Evolutionary conservation across 441 rosid genomes (phyloP).

Genomic region (Adansonia gregorii): DNA sequence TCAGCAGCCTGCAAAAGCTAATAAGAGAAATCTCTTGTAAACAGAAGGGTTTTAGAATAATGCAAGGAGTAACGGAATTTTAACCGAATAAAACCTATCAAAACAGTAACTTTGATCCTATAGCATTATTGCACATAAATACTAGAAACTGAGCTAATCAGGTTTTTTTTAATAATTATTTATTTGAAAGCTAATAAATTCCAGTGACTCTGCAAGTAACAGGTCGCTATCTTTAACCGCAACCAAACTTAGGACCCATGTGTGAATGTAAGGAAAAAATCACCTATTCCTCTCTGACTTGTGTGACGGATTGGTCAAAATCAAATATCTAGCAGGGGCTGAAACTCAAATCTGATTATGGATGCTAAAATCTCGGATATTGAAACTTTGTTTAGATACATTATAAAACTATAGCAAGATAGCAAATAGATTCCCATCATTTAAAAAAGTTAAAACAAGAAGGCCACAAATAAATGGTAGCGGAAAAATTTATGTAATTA

Average conservation of each 20-base stretch:
- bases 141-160: neutral
- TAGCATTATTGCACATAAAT: neutral
- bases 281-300: neutral
- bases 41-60: neutral
- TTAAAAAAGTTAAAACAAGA: neutral
- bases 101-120: neutral
- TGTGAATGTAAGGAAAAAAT: neutral
- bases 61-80: neutral
- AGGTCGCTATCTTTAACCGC: neutral
- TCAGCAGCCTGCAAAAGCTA: slow-evolving; percentile 68
- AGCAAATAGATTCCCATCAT: neutral
- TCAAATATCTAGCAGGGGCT: neutral
- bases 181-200: neutral
- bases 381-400: neutral
- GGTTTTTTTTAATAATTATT: neutral
- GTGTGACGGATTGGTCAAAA: neutral
- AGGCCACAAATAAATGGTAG: neutral
- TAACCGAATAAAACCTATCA: neutral
- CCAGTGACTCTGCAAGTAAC: neutral
- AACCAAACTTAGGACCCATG: neutral
- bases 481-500: neutral
- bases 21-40: neutral
- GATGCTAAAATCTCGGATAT: neutral
- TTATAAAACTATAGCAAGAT: neutral
- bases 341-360: neutral